These are phyloP conservation scores for Trichosanthes truncata DNA, from an alignment of 306 rosid genomes.

Conservation along the genomic window DNA sequence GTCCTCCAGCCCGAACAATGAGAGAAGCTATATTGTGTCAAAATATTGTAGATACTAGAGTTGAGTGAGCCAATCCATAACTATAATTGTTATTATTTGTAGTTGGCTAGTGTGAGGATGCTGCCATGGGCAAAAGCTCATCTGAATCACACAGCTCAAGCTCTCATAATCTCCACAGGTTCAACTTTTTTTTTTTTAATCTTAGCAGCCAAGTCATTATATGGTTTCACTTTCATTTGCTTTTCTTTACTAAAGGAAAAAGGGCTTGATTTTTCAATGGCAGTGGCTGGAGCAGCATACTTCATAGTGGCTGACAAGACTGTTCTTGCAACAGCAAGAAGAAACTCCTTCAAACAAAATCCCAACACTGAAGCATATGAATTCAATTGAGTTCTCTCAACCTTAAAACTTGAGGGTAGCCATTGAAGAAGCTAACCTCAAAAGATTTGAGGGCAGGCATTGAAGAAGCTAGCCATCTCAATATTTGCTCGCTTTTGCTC, in stretches of 20 bases:
- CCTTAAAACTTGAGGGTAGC: background rate
- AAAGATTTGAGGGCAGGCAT: background rate
- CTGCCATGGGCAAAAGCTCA: constrained; percentile 95
- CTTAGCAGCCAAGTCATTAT: background rate
- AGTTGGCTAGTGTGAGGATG: constrained; percentile 93
- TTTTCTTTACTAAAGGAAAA: background rate
- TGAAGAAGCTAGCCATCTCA: constrained; percentile 1
- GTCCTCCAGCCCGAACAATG: background rate
- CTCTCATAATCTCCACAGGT: constrained; percentile 95
- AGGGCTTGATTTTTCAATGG: background rate
- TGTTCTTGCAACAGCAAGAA: constrained; percentile 83
- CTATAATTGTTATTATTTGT: constrained; percentile 1
- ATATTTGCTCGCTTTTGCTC: background rate
- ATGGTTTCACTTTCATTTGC: constrained; percentile 2
- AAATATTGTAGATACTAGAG: background rate
- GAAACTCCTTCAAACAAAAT: constrained; percentile 61
- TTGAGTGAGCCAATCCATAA: background rate
- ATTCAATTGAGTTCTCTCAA: background rate
- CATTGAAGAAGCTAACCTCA: background rate
- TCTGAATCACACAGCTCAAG: constrained; percentile 93
- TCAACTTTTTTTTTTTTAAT: background rate
- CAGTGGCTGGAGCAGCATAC: constrained; percentile 98
- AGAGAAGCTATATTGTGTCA: background rate
- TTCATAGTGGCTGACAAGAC: constrained; percentile 99
- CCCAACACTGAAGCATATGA: constrained; percentile 30